Conservation (phyloP, 1,139 yeast genomes). For the Hanseniaspora uvarum region DNA sequence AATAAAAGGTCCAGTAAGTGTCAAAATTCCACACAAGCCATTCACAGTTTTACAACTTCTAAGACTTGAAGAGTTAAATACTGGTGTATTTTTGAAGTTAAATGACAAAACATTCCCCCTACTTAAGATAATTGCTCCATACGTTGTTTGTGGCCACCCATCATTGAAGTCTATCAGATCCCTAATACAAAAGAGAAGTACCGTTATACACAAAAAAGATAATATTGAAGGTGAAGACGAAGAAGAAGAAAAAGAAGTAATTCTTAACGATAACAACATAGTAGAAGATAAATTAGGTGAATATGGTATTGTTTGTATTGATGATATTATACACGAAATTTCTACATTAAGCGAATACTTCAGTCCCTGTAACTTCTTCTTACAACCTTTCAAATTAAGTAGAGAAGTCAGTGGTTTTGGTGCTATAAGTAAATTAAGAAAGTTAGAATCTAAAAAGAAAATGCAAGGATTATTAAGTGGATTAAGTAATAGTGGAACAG, state of each 20-base stretch:
- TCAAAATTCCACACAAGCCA: slow-evolving; percentile 59
- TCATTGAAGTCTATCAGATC: slow-evolving; percentile 60
- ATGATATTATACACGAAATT: slow-evolving; percentile 66
- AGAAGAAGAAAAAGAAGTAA: slow-evolving; percentile 34
- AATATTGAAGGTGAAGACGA: slow-evolving; percentile 30
- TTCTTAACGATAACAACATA: slow-evolving; percentile 59
- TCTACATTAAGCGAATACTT: slow-evolving; percentile 53
- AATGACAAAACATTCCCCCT: slow-evolving; percentile 49
- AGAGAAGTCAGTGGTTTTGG: slow-evolving; percentile 69
- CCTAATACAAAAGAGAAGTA: slow-evolving; percentile 65
- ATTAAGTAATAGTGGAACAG: slow-evolving; percentile 49
- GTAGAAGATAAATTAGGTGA: slow-evolving; percentile 66
- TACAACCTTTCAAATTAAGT: slow-evolving; percentile 58
- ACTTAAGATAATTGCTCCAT: slow-evolving; percentile 58
- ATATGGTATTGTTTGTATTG: slow-evolving; percentile 63
- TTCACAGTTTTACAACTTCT: slow-evolving; percentile 47
- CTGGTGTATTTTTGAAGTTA: slow-evolving; percentile 61
- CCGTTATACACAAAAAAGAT: slow-evolving; percentile 35
- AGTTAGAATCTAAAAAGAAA: slow-evolving; percentile 34
- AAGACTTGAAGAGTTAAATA: slow-evolving; percentile 48
- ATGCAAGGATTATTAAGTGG: slow-evolving; percentile 35
- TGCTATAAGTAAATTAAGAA: slow-evolving; percentile 35
- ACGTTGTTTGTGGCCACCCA: slow-evolving; percentile 63
- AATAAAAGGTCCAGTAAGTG: slow-evolving; percentile 51
- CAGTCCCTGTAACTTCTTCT: slow-evolving; percentile 48